These are phyloP conservation scores for Colletotrichum incanum DNA, from an alignment of 2,329 filamentous ascomycete genomes.

Conservation along the genomic window DNA sequence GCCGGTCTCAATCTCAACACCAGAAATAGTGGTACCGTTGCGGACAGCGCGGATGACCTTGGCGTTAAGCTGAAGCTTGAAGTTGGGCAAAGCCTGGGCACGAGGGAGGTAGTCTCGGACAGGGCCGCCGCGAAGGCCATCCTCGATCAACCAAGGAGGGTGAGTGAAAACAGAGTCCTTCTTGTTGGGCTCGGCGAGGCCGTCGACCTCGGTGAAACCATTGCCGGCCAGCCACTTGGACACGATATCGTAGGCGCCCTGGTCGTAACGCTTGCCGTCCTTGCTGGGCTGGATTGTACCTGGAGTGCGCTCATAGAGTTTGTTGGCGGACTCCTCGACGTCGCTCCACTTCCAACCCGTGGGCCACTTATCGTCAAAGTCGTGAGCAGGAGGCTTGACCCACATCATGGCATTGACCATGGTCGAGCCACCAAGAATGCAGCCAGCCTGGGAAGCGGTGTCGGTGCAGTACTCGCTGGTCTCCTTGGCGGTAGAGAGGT, in stretches of 20 bases:
- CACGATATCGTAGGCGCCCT: slow-evolving; percentile 41
- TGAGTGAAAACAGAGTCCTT: slow-evolving; percentile 45
- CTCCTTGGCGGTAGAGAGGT: slow-evolving; percentile 34
- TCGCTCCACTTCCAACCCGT: slow-evolving; percentile 44
- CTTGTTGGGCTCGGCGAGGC: slow-evolving; percentile 42
- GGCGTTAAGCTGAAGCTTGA: slow-evolving; percentile 49
- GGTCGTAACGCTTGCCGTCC: slow-evolving; percentile 46
- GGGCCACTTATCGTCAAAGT: slow-evolving; percentile 45
- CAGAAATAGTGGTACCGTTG: slow-evolving; percentile 52
- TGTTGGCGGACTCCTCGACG: slow-evolving; percentile 43
- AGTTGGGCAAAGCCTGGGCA: slow-evolving; percentile 55
- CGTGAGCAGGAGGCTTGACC: slow-evolving; percentile 44
- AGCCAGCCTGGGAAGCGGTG: slow-evolving; percentile 49
- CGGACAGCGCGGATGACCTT: slow-evolving; percentile 45
- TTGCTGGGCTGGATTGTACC: slow-evolving; percentile 43
- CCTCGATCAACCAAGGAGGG: slow-evolving; percentile 44
- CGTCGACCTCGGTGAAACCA: slow-evolving; percentile 44
- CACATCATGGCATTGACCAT: slow-evolving; percentile 50
- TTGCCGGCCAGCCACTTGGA: slow-evolving; percentile 42
- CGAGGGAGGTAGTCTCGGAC: slow-evolving; percentile 57
- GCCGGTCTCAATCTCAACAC: slow-evolving; percentile 50
- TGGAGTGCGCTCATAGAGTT: slow-evolving; percentile 44
- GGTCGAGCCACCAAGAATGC: slow-evolving; percentile 52
- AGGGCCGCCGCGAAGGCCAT: slow-evolving; percentile 44
- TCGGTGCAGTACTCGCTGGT: slow-evolving; percentile 49